Evolutionary conservation across 257 asterid genomes (phyloP).

Genomic region (Solanum paucissectum): DNA sequence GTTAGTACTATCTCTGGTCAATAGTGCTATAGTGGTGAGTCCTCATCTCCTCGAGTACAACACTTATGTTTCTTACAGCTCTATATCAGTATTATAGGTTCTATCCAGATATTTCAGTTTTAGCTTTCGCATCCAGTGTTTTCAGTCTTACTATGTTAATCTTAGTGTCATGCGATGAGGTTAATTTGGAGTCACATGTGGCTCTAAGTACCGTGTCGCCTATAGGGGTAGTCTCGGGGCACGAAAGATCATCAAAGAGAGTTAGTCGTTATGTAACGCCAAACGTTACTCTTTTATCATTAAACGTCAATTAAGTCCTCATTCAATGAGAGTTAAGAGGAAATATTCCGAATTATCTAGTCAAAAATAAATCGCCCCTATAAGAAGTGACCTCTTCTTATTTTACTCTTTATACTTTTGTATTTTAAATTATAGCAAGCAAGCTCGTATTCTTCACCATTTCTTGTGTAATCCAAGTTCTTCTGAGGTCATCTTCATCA

Average conservation of each 20-base stretch:
- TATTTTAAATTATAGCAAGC: background rate
- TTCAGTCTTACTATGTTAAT: background rate
- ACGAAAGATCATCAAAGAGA: background rate
- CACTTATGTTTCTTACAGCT: too few relatives aligned
- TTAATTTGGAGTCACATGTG: background rate
- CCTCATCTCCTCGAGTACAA: background rate
- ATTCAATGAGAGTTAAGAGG: background rate
- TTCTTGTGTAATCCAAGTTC: background rate
- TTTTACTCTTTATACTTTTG: background rate
- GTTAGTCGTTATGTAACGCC: background rate
- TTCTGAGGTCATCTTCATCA: background rate
- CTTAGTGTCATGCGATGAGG: background rate
- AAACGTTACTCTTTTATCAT: background rate
- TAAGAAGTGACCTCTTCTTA: background rate
- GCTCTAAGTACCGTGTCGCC: background rate
- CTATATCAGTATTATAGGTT: too few relatives aligned
- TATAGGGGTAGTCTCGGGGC: background rate
- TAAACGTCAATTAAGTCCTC: background rate
- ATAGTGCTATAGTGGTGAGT: background rate
- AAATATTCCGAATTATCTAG: background rate
- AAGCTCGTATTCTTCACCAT: background rate
- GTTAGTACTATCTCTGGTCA: background rate
- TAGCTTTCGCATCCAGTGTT: background rate
- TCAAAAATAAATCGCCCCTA: background rate
- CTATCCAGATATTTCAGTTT: background rate